phyloP scores from a whole-genome alignment of 2,329 filamentous ascomycete genomes.

The Alternaria panax region DNA sequence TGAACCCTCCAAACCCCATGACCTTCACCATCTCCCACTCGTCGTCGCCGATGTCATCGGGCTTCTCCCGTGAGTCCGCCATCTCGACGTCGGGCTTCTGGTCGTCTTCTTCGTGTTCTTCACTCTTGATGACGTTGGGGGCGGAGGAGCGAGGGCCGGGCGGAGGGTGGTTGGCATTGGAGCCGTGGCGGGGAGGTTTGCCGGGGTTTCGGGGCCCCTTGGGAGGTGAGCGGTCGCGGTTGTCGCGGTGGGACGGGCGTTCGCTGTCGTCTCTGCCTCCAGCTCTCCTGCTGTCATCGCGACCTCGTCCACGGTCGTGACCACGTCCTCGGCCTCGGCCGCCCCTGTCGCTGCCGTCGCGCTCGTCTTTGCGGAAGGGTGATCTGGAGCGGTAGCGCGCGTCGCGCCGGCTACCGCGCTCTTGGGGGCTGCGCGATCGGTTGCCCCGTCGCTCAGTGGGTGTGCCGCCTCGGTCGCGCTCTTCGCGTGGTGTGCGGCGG shows the following conservation, averaged over 20 bases:
- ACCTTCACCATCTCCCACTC: conserved; percentile 80
- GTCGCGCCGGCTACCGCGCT: conserved; percentile 36
- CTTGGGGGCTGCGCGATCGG: conserved; percentile 45
- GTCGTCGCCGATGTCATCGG: conserved; percentile 63
- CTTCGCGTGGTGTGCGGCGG: conserved; percentile 29
- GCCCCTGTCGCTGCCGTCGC: conserved; percentile 26
- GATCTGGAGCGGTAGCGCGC: conserved; percentile 41
- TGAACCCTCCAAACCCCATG: conserved; percentile 91
- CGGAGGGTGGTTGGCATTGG: conserved; percentile 18
- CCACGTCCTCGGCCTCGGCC: conserved; percentile 15
- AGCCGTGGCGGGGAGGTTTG: conserved; percentile 14
- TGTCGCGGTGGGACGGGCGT: conserved; percentile 14
- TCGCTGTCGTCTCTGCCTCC: conserved; percentile 3
- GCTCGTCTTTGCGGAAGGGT: conserved; percentile 32
- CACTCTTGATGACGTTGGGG: conserved; percentile 16
- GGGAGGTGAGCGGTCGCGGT: conserved; percentile 28
- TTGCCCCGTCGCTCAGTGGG: conserved; percentile 36
- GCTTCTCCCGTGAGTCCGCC: conserved; percentile 36
- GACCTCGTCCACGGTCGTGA: conserved; percentile 18
- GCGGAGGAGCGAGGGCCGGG: conserved; percentile 13
- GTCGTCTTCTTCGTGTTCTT: conserved; percentile 3
- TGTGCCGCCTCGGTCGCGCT: conserved; percentile 31
- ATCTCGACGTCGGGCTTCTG: conserved; percentile 38
- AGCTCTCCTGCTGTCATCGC: conserved; percentile 21
- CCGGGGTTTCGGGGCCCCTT: conserved; percentile 32